Evolutionary conservation across 1,284 basidiomycete genomes (phyloP).

Genomic region (Ganoderma resinaceum): DNA sequence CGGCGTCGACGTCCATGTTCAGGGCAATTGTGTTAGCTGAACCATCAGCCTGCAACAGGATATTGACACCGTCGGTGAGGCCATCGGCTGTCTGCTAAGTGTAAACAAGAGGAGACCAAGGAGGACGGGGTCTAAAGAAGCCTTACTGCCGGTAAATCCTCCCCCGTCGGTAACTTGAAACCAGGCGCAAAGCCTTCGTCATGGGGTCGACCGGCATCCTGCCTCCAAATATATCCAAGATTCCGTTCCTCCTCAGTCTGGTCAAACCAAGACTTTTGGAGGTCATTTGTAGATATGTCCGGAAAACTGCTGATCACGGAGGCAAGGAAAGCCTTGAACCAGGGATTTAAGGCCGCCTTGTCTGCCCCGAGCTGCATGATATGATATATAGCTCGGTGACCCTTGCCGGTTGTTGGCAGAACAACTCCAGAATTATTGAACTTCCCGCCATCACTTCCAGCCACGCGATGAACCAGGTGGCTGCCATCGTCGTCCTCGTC

Average conservation of each 20-base stretch:
- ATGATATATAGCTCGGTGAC: not conserved
- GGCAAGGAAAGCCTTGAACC: not conserved
- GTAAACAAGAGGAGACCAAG: not conserved
- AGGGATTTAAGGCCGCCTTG: not conserved
- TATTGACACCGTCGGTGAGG: not conserved
- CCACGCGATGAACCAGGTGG: too few relatives aligned
- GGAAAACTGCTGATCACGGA: not conserved
- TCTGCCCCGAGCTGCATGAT: not conserved
- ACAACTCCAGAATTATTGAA: too few relatives aligned
- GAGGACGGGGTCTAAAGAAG: not conserved
- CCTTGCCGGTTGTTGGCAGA: too few relatives aligned
- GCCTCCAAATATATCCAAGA: not conserved
- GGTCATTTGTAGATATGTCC: not conserved
- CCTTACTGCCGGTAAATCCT: not conserved
- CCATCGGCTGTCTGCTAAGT: not conserved
- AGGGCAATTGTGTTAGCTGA: not conserved
- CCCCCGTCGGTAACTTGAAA: not conserved
- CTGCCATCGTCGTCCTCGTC: not conserved
- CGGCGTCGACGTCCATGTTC: not conserved
- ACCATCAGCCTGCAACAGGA: not conserved
- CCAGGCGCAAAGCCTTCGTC: not conserved
- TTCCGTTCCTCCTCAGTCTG: not conserved
- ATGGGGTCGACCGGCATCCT: not conserved
- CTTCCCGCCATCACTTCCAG: too few relatives aligned
- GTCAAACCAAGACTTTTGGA: not conserved